Percentiles rank a stretch among this genome's conserved stretches.
Conservation (phyloP, 1,139 yeast genomes). For the Lodderomyces margitis region DNA sequence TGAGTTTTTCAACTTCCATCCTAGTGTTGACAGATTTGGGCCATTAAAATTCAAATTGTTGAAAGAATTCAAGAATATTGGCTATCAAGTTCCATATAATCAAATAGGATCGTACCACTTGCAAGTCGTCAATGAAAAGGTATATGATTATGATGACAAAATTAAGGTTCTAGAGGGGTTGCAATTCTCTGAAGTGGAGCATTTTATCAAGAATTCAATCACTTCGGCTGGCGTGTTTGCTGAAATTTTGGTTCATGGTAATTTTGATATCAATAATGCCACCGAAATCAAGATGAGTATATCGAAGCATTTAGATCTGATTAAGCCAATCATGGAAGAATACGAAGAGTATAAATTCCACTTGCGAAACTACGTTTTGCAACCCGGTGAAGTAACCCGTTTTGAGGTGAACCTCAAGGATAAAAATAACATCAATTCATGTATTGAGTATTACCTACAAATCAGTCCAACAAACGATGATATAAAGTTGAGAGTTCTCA, state of each 20-base stretch:
- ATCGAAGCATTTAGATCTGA: slow-evolving; percentile 18
- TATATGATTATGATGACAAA: slow-evolving; percentile 66
- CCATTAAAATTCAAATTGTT: slow-evolving; percentile 61
- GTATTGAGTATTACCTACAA: slow-evolving; percentile 77
- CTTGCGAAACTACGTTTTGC: slow-evolving; percentile 39
- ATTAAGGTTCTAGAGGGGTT: slow-evolving; percentile 47
- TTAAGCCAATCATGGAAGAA: slow-evolving; percentile 39
- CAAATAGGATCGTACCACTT: slow-evolving; percentile 68
- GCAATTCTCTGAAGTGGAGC: slow-evolving; percentile 47
- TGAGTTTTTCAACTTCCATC: slow-evolving; percentile 49
- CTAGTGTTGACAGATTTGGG: slow-evolving; percentile 59
- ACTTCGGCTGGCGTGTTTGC: slow-evolving; percentile 52
- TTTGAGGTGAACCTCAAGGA: slow-evolving; percentile 60
- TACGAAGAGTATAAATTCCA: slow-evolving; percentile 28
- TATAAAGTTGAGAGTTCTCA: slow-evolving; percentile 38
- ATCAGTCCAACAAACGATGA: slow-evolving; percentile 49
- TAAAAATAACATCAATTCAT: slow-evolving; percentile 73
- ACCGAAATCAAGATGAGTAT: slow-evolving; percentile 23
- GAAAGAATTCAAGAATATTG: slow-evolving; percentile 66
- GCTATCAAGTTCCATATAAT: slow-evolving; percentile 70
- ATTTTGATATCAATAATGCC: slow-evolving; percentile 60
- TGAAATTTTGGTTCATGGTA: slow-evolving; percentile 80
- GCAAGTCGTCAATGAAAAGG: slow-evolving; percentile 64
- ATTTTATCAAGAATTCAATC: slow-evolving; percentile 40
- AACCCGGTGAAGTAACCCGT: slow-evolving; percentile 41